Evolutionary conservation across 1,139 yeast genomes (phyloP), one percentile per base, ranked within the genome.

Genomic region (Ogataea hybrid): DNA sequence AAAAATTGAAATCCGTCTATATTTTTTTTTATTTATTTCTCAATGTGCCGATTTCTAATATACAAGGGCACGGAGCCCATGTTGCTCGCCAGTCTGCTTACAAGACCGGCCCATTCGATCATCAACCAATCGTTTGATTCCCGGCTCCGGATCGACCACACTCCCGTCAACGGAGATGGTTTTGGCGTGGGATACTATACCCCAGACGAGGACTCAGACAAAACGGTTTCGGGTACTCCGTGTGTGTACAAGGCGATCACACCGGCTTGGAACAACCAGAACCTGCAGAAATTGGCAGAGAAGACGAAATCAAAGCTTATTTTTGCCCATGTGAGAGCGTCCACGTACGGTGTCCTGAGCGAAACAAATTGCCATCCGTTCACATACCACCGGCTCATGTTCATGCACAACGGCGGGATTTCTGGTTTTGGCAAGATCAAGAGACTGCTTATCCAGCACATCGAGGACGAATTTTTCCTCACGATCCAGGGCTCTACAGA

Each of bases 361-460:
- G 97, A 92, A 61, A 89, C 96, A 2, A 92, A 92, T 65, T 92
- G 97, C 65, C 98, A 92, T 61, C 97, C 97, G 0, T 85, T 90
- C 64, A 81, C 86, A 3, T 89, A 77, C 61, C 94, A 92, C 46
- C 80, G 81, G 39, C 68, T 90, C 37, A 86, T 92, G 85, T 92
- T 92, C 63, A 92, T 92, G 98, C 97, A 92, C 65, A 92, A 92
- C 65, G 98, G 98, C 22, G 95, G 94, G 6, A 79, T 92, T 18
- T 75, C 92, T 11, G 77, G 80, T 41, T 92, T 92, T 62, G 64
- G 71, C 44, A 68, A 69, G 53, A 85, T 92, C 57, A 92, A 92
- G 63, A 75, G 94, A 49, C 73, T 67, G 44, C 70, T 92, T 39
- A 73, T 89, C 25, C 73, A 77, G 54, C 86, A 84, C 58, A 70